Conservation (phyloP, 176 grass and related monocot genomes). For the Rhipidocladum racemiflorum region DNA sequence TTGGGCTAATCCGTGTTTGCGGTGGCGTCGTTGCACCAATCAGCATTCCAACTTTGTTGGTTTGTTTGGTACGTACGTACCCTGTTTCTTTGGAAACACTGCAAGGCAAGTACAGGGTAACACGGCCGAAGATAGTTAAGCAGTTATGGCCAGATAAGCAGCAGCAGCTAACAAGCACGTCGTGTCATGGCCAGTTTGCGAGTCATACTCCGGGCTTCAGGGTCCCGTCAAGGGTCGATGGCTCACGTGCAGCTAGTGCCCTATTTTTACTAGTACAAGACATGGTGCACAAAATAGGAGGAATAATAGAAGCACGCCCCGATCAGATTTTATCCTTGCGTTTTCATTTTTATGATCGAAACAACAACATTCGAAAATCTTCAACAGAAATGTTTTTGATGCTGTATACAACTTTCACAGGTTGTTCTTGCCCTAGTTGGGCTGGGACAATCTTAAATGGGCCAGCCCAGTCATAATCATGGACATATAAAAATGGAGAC, state of each 20-base stretch:
- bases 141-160: neutral
- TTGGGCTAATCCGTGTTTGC: neutral
- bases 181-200: neutral
- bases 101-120: neutral
- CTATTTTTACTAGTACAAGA: neutral
- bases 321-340: neutral
- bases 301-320: no score
- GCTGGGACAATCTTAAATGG: neutral
- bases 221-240: neutral
- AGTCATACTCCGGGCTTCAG: neutral
- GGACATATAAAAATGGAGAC: neutral
- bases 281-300: neutral
- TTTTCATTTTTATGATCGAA: neutral
- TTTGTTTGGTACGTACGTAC: neutral
- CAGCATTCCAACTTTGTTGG: neutral
- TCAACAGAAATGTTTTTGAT: neutral
- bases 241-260: constrained; percentile 6
- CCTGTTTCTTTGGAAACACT: constrained; percentile 12
- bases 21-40: constrained; percentile 21
- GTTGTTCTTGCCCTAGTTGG: neutral
- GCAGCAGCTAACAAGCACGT: neutral
- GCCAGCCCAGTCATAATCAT: neutral
- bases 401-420: neutral
- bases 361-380: neutral
- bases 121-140: neutral